Conservation (phyloP, 305 asterid genomes). For the Striga hermonthica region DNA sequence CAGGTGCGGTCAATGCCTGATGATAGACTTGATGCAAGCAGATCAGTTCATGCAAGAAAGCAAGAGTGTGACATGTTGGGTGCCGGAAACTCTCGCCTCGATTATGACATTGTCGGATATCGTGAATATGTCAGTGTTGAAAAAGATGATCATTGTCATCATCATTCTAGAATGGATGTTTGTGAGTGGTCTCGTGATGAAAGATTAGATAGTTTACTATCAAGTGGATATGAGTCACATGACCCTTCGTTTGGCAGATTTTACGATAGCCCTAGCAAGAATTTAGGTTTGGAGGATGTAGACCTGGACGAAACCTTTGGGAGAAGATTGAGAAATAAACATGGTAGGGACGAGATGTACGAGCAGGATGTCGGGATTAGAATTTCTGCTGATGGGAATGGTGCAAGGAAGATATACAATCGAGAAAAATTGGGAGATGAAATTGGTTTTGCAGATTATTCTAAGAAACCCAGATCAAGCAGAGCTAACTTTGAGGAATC, state of each 20-base stretch:
- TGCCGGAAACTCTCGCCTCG: conserved; percentile 35
- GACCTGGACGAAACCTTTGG: conserved; percentile 31
- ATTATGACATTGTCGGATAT: conserved; percentile 32
- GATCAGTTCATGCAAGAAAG: conserved; percentile 31
- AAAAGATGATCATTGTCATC: conserved; percentile 27
- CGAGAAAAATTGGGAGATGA: conserved; percentile 32
- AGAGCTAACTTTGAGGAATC: conserved; percentile 33
- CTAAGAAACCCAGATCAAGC: conserved; percentile 35
- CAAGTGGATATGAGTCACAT: conserved; percentile 28
- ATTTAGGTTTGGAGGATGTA: conserved; percentile 32
- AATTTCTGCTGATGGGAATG: conserved; percentile 40
- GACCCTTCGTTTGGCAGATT: conserved; percentile 30
- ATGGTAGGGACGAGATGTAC: conserved; percentile 31
- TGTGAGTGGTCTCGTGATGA: conserved; percentile 31
- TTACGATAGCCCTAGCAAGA: conserved; percentile 33
- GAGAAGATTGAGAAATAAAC: conserved; percentile 30
- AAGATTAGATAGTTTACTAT: conserved; percentile 35
- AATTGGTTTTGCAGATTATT: conserved; percentile 23
- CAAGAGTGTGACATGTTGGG: conserved; percentile 38
- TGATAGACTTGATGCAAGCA: conserved; percentile 29
- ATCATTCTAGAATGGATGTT: conserved; percentile 31
- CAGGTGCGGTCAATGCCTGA: conserved; percentile 31
- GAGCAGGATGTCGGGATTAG: conserved; percentile 35
- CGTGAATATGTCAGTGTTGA: conserved; percentile 34
- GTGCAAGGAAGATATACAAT: conserved; percentile 37